These are phyloP conservation scores for Wallacemonas sp. DNA, from an alignment of 208 protist species.

Conservation along the genomic window DNA sequence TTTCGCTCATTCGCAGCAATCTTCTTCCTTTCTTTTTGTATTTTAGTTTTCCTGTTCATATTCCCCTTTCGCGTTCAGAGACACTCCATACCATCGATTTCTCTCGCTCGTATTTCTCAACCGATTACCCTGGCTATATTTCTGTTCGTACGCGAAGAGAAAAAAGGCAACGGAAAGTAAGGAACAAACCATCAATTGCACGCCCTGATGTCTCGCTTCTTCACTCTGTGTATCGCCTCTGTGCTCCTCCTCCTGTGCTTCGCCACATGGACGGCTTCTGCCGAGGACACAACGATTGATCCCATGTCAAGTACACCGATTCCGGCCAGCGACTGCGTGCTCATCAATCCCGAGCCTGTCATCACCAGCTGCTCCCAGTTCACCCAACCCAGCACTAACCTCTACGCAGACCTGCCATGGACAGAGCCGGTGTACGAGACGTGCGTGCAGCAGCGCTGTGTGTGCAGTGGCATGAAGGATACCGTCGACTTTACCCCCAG, in stretches of 20 bases:
- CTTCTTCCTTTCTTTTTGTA: conserved; percentile 17
- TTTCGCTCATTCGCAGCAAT: no score
- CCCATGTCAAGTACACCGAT: conserved; percentile 31
- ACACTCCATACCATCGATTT: conserved; percentile 1
- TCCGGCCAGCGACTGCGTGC: conserved; percentile 29
- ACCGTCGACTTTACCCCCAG: conserved; percentile 21
- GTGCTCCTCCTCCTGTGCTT: conserved; percentile 11
- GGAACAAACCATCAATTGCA: no score
- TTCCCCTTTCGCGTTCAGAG: background rate
- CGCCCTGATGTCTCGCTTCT: background rate
- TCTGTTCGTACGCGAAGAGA: no score
- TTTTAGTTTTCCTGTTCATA: conserved; percentile 10
- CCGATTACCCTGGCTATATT: background rate
- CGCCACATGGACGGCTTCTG: conserved; percentile 6
- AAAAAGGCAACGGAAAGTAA: background rate
- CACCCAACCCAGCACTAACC: conserved; percentile 23
- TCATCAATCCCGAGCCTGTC: conserved; percentile 41
- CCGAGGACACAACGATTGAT: background rate
- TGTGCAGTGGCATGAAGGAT: conserved; percentile 28
- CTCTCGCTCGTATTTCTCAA: background rate
- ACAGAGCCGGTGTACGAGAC: conserved; percentile 24
- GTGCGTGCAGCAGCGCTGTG: conserved; percentile 54
- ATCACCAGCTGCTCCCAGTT: conserved; percentile 35
- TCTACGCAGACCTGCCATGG: conserved; percentile 39
- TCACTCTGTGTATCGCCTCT: background rate